These are phyloP conservation scores for Daldinia concentrica DNA, from an alignment of 495 filamentous ascomycete species.

Conservation along the genomic window DNA sequence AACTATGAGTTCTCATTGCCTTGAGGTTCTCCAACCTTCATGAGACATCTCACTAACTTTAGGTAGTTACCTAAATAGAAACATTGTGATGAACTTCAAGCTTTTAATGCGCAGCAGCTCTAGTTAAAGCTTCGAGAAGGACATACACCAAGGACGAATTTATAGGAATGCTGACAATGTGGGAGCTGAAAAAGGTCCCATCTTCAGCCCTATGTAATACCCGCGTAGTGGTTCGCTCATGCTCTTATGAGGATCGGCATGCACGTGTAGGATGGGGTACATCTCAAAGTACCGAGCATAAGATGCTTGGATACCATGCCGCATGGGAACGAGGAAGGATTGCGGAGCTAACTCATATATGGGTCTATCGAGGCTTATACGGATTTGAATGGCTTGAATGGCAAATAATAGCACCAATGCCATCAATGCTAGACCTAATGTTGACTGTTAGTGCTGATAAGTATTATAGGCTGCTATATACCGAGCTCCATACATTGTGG, in stretches of 20 bases:
- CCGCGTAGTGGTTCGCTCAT: background rate
- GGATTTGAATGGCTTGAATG: background rate
- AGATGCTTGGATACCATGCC: background rate
- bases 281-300: background rate
- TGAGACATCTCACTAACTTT: background rate
- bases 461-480: background rate
- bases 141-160: background rate
- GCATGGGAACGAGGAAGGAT: background rate
- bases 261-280: background rate
- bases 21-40: background rate
- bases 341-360: background rate
- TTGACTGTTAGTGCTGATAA: no score
- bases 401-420: background rate
- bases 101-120: background rate
- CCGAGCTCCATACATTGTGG: constrained; percentile 3
- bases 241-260: constrained; percentile 21
- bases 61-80: background rate
- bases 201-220: constrained; percentile 21
- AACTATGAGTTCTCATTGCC: no score
- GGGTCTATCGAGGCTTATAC: background rate
- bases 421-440: background rate
- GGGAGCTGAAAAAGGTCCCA: background rate
- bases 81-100: background rate
- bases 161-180: background rate
- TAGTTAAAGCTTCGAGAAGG: background rate